These are phyloP conservation scores for Corniculantispora saksenae DNA, from an alignment of 2,329 filamentous ascomycete genomes.

Conservation along the genomic window DNA sequence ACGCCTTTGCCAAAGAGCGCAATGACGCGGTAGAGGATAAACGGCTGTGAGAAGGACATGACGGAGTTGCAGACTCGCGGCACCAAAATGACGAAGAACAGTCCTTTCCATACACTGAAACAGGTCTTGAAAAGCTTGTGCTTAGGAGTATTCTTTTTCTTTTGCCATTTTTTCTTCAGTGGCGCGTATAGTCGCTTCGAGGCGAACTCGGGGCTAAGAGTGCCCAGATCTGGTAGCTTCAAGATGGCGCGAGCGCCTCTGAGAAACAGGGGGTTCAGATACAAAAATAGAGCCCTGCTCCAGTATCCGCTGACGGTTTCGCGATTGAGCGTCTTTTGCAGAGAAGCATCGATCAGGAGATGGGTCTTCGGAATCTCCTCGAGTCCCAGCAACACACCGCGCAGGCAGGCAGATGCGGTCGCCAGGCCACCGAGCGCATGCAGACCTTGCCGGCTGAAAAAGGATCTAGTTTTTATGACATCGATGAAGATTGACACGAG, in stretches of 20 bases:
- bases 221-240: background rate
- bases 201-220: background rate
- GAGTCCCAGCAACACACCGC: background rate
- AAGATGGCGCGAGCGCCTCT: background rate
- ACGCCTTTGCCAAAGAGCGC: background rate
- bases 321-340: background rate
- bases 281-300: background rate
- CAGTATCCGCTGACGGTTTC: background rate
- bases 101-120: background rate
- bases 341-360: background rate
- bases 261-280: background rate
- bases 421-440: background rate
- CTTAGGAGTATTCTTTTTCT: background rate
- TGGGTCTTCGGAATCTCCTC: background rate
- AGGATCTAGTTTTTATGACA: background rate
- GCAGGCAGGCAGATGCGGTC: no score
- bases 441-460: background rate
- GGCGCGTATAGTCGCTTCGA: background rate
- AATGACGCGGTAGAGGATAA: background rate
- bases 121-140: background rate
- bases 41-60: background rate
- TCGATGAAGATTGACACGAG: background rate
- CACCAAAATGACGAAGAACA: background rate
- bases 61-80: background rate
- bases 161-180: background rate